phyloP scores from a whole-genome alignment of 257 asterid species.

The Ilex asprella region DNA sequence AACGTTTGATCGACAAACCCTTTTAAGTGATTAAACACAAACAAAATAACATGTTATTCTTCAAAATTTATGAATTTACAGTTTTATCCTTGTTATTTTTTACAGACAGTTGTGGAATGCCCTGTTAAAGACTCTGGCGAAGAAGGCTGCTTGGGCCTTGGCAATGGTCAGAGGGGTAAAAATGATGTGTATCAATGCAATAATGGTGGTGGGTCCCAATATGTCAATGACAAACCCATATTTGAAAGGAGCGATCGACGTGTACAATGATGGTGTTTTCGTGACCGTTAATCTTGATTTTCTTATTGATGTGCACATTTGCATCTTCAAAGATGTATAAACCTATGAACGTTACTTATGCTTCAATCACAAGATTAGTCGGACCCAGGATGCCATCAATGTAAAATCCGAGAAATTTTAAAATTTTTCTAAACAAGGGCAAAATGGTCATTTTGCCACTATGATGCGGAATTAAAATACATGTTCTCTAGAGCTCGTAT shows the following conservation, averaged over 20 bases:
- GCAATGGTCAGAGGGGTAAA: slow-evolving; percentile 93
- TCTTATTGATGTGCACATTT: slow-evolving; percentile 75
- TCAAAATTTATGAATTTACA: not conserved
- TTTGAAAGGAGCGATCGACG: slow-evolving; percentile 77
- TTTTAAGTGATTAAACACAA: too few relatives aligned
- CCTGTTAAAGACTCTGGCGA: slow-evolving; percentile 72
- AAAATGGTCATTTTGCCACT: too few relatives aligned
- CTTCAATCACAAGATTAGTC: slow-evolving; percentile 54
- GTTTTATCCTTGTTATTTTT: not conserved
- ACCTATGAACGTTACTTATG: slow-evolving; percentile 84
- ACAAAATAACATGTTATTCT: not conserved
- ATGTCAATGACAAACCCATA: slow-evolving; percentile 69
- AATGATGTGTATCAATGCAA: slow-evolving; percentile 78
- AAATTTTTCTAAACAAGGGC: too few relatives aligned
- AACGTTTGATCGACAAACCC: not conserved
- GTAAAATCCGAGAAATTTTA: too few relatives aligned
- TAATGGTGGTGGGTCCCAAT: slow-evolving; percentile 55
- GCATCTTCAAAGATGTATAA: slow-evolving; percentile 74
- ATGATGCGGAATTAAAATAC: too few relatives aligned
- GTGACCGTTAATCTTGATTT: slow-evolving; percentile 75
- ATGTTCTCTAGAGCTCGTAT: too few relatives aligned
- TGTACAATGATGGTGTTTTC: slow-evolving; percentile 77
- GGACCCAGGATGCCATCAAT: slow-evolving; percentile 44
- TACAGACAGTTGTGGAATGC: slow-evolving; percentile 73
- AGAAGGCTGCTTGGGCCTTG: slow-evolving; percentile 88